phyloP scores from a whole-genome alignment of 306 rosid species.

The Begonia loranthoides region DNA sequence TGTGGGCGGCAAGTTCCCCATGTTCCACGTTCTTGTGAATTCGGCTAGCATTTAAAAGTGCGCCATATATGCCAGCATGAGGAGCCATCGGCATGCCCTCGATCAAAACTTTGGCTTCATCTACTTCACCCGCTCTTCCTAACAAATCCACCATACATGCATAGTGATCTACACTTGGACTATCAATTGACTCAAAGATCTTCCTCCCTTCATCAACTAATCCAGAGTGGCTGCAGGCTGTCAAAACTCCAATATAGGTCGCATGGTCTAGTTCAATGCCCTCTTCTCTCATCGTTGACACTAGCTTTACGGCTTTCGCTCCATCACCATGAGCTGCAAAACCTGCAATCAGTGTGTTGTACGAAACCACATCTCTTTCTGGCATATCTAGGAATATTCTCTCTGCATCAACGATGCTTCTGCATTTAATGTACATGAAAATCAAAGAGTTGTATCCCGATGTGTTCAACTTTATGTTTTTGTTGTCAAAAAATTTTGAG shows the following conservation, averaged over 20 bases:
- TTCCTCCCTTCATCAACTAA: slow-evolving; percentile 36
- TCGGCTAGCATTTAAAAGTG: slow-evolving; percentile 46
- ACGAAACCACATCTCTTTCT: slow-evolving; percentile 43
- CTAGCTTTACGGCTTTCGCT: slow-evolving; percentile 33
- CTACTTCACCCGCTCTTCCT: slow-evolving; percentile 48
- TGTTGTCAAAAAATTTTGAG: slow-evolving; percentile 23
- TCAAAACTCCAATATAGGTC: slow-evolving; percentile 35
- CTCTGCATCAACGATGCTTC: slow-evolving; percentile 36
- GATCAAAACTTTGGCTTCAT: slow-evolving; percentile 39
- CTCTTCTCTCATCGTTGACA: slow-evolving; percentile 37
- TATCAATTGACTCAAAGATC: slow-evolving; percentile 40
- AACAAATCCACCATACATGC: slow-evolving; percentile 60
- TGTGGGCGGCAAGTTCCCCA: slow-evolving; percentile 48
- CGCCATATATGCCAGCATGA: slow-evolving; percentile 59
- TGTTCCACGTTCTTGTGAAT: slow-evolving; percentile 40
- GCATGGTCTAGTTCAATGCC: slow-evolving; percentile 44
- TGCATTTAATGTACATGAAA: slow-evolving; percentile 58
- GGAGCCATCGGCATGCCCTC: slow-evolving; percentile 49
- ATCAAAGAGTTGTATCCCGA: slow-evolving; percentile 50
- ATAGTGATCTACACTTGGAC: slow-evolving; percentile 53
- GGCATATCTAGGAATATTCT: slow-evolving; percentile 37
- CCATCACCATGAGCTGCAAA: slow-evolving; percentile 55
- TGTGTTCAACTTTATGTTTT: slow-evolving; percentile 26
- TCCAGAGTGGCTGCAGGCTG: slow-evolving; percentile 66
- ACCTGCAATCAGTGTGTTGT: slow-evolving; percentile 50